Evolutionary conservation across 1,284 basidiomycete species (phyloP), one percentile per base, ranked within the genome.

Genomic region (Ceratobasidium sp.): DNA sequence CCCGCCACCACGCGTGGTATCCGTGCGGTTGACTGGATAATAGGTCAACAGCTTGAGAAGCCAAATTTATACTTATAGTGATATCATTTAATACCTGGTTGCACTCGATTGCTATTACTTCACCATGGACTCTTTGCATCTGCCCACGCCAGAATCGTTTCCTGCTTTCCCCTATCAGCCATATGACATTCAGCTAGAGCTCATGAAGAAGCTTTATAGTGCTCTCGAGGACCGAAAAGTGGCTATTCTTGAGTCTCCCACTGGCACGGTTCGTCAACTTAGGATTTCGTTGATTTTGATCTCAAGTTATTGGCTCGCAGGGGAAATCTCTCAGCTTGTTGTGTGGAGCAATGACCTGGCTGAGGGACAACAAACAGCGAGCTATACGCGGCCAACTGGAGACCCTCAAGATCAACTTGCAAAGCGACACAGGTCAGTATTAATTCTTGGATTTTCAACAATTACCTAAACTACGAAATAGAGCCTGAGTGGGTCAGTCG

Each of bases 271-370:
- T 23, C 71, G 79, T 76, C 28, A 21, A 64, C 46, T 59, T 18
- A 55, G 36, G 21, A 12, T n/a, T 39, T 21, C 1, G 39, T 30
- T n/a, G 3, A 18, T 36, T 30, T 23, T 46, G 30, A 36, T 32
- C 57, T 28, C 21, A 14, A 67, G 26, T 76, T 39, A 34, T n/a
- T 61, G 46, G 2, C 30, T 0, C 21, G 8, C 72, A 93, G 86
- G 94, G 94, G 30, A 96, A 96, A 81, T 93, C 92, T 0, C 81
- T 96, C n/a, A 93, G 90, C 76, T 84, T 96, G 2, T 83, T 96
- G 3, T 93, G 91, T 70, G 85, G 92, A 1, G 87, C 92, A 12
- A 80, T 96, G 60, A 89, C 91, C 1, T 96, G 94, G 94, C 83
- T 96, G 2, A 78, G 81, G 1, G 92, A 92, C 76, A 87, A 92